Percentiles rank a stretch among this genome's conserved stretches.
Conservation (phyloP, 2,329 filamentous ascomycete species). For the Fusarium sp. region DNA sequence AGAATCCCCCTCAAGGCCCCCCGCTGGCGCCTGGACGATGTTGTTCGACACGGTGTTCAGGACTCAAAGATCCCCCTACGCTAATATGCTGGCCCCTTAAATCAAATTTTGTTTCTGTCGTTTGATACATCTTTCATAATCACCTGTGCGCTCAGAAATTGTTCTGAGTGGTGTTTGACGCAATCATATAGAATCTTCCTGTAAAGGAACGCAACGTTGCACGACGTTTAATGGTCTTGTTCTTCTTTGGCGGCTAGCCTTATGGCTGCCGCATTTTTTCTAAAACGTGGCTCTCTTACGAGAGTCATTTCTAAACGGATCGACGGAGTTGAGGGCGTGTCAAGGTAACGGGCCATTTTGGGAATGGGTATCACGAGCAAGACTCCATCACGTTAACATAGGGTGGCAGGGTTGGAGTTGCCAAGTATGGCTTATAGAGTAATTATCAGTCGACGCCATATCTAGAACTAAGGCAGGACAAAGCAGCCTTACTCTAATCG, state of each 20-base stretch:
- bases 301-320: conserved; percentile 31
- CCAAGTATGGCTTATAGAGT: conserved; percentile 43
- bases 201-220: conserved; percentile 43
- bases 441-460: conserved; percentile 39
- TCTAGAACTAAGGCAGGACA: conserved; percentile 42
- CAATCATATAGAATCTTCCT: conserved; percentile 46
- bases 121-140: conserved; percentile 46
- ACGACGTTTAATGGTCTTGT: conserved; percentile 42
- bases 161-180: conserved; percentile 43
- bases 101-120: conserved; percentile 44
- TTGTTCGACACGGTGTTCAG: conserved; percentile 80
- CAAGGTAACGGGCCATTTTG: conserved; percentile 35
- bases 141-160: conserved; percentile 26
- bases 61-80: conserved; percentile 82
- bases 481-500: conserved; percentile 38
- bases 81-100: conserved; percentile 58
- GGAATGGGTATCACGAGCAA: conserved; percentile 46
- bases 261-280: conserved; percentile 26
- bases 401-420: conserved; percentile 19
- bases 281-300: conserved; percentile 17
- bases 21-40: conserved; percentile 87
- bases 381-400: conserved; percentile 28
- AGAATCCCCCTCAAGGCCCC: conserved; percentile 81
- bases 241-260: conserved; percentile 27
- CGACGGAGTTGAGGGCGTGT: conserved; percentile 45